Conservation (phyloP, 192 early-diverging fungal species). For the Backusella psychrophila region DNA sequence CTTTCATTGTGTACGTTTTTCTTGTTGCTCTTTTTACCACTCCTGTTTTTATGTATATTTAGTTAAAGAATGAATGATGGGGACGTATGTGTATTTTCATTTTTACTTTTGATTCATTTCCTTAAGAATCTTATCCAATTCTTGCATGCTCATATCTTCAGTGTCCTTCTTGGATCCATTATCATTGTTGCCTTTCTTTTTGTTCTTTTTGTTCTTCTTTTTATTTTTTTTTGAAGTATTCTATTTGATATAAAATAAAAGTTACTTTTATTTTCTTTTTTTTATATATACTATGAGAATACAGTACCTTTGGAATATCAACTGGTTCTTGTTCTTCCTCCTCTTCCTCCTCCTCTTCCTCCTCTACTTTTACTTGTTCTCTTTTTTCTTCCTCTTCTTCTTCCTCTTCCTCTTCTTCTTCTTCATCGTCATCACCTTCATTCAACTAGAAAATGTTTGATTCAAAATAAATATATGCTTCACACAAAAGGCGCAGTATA, state of each 20-base stretch:
- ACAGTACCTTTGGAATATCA: neutral
- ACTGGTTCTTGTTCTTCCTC: neutral
- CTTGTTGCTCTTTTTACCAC: constrained; percentile 5
- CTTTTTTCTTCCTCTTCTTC: constrained; percentile 32
- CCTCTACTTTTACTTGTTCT: neutral
- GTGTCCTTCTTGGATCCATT: constrained; percentile 21
- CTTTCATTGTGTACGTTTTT: neutral
- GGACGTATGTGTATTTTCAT: neutral
- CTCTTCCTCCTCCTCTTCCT: neutral
- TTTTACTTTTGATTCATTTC: constrained; percentile 60
- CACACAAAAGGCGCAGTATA: neutral
- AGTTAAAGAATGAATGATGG: neutral
- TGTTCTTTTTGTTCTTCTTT: constrained; percentile 50
- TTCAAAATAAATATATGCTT: neutral
- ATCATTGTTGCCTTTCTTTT: constrained; percentile 19
- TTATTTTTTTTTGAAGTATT: constrained; percentile 40
- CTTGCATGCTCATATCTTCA: constrained; percentile 57
- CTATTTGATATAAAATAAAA: neutral
- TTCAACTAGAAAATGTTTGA: constrained; percentile 44
- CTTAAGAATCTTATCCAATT: constrained; percentile 62
- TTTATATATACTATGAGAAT: neutral
- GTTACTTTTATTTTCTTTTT: neutral
- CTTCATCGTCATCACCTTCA: constrained; percentile 40
- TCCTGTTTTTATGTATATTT: neutral
- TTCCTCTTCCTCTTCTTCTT: constrained; percentile 16